Conservation (phyloP, 1,139 yeast species). For the Blastobotrys buckinghamii region DNA sequence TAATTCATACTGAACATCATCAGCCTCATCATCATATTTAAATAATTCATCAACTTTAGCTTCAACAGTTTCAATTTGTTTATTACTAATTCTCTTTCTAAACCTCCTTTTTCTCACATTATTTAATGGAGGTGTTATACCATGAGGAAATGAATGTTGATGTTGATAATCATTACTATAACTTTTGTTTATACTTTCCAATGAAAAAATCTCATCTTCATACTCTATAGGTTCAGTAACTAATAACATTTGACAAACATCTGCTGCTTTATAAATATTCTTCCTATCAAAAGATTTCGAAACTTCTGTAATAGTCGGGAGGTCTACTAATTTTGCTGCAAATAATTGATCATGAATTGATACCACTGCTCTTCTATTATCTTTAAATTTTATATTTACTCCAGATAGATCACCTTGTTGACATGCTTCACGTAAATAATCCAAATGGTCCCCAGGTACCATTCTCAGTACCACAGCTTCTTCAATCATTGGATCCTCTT, state of each 20-base stretch:
- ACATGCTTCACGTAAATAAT: constrained; percentile 69
- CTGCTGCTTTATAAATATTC: constrained; percentile 80
- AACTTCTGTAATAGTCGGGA: constrained; percentile 85
- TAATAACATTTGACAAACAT: constrained; percentile 77
- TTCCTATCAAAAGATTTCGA: constrained; percentile 88
- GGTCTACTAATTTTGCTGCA: constrained; percentile 80
- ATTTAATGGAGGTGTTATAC: constrained; percentile 72
- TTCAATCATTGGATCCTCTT: constrained; percentile 89
- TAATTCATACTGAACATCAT: constrained; percentile 71
- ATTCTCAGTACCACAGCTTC: constrained; percentile 79
- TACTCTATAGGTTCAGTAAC: constrained; percentile 59
- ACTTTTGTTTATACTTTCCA: constrained; percentile 11
- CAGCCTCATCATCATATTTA: constrained; percentile 75
- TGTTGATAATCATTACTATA: neutral
- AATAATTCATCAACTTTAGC: constrained; percentile 72
- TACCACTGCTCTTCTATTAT: constrained; percentile 69
- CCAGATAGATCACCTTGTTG: constrained; percentile 77
- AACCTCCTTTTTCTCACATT: constrained; percentile 51
- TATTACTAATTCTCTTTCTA: constrained; percentile 44
- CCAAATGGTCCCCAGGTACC: constrained; percentile 72
- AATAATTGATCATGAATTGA: constrained; percentile 51
- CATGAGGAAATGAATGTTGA: constrained; percentile 53
- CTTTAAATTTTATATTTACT: constrained; percentile 73
- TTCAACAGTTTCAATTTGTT: constrained; percentile 60
- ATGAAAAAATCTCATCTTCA: constrained; percentile 47